Evolutionary conservation across 1,139 yeast genomes (phyloP).

Genomic region (Sugiyamaella grinbergsii): DNA sequence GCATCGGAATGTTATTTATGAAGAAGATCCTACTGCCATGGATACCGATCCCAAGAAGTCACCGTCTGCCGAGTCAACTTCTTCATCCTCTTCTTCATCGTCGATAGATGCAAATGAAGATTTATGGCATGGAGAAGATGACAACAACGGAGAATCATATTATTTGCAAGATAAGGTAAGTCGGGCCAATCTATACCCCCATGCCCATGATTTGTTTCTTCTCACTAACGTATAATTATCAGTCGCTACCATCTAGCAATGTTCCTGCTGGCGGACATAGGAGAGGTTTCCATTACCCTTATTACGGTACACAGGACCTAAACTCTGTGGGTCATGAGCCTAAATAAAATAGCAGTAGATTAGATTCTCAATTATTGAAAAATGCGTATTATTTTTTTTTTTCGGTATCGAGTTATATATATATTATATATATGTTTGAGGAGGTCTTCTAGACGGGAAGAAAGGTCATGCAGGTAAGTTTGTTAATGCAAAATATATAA

Average conservation of each 20-base stretch:
- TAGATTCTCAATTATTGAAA: background rate
- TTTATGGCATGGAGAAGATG: constrained; percentile 35
- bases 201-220: background rate
- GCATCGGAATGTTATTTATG: constrained; percentile 9
- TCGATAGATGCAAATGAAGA: constrained; percentile 34
- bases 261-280: constrained; percentile 23
- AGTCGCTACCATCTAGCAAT: constrained; percentile 3
- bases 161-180: constrained; percentile 16
- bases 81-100: constrained; percentile 35
- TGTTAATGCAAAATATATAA: too few relatives aligned
- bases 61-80: constrained; percentile 32
- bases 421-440: too few relatives aligned
- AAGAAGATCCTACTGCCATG: constrained; percentile 9
- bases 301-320: constrained; percentile 23
- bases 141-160: constrained; percentile 6
- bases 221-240: background rate
- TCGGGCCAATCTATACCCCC: background rate
- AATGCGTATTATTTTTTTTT: background rate
- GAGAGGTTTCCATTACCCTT: constrained; percentile 29
- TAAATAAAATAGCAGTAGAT: background rate
- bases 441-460: too few relatives aligned
- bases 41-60: constrained; percentile 24
- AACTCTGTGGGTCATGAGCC: constrained; percentile 6
- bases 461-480: too few relatives aligned
- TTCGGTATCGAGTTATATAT: background rate